Evolutionary conservation across 306 rosid species (phyloP).

Genomic region (Senna tora): DNA sequence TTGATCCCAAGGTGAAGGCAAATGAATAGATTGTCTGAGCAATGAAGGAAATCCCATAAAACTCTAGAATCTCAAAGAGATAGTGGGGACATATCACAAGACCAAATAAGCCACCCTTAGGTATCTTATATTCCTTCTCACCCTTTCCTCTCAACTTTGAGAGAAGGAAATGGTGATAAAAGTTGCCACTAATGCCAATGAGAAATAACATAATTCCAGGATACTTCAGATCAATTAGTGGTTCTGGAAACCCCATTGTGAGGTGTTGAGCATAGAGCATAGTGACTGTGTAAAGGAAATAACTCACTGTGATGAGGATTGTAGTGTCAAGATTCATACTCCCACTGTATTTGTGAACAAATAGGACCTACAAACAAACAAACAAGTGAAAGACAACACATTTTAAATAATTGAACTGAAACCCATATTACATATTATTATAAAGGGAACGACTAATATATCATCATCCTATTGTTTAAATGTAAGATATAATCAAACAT

Average conservation of each 20-base stretch:
- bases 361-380: conserved; percentile 66
- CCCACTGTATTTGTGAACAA: conserved; percentile 84
- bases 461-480: no score
- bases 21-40: conserved; percentile 63
- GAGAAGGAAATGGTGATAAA: conserved; percentile 78
- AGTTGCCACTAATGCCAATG: conserved; percentile 70
- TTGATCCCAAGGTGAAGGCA: conserved; percentile 51
- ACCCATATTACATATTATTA: no score
- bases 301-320: conserved; percentile 57
- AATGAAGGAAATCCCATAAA: conserved; percentile 61
- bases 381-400: not conserved
- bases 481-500: no score
- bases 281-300: conserved; percentile 47
- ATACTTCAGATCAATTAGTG: conserved; percentile 51
- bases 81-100: conserved; percentile 78
- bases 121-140: conserved; percentile 71
- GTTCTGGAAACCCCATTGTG: conserved; percentile 58
- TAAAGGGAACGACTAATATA: no score
- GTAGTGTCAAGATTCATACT: conserved; percentile 51
- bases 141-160: conserved; percentile 62
- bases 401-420: conserved; percentile 6
- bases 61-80: conserved; percentile 70
- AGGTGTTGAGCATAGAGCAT: conserved; percentile 68
- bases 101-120: conserved; percentile 79
- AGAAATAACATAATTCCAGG: conserved; percentile 59